These are phyloP conservation scores for Penicillium decumbens DNA, from an alignment of 2,329 filamentous ascomycete species.

Conservation along the genomic window DNA sequence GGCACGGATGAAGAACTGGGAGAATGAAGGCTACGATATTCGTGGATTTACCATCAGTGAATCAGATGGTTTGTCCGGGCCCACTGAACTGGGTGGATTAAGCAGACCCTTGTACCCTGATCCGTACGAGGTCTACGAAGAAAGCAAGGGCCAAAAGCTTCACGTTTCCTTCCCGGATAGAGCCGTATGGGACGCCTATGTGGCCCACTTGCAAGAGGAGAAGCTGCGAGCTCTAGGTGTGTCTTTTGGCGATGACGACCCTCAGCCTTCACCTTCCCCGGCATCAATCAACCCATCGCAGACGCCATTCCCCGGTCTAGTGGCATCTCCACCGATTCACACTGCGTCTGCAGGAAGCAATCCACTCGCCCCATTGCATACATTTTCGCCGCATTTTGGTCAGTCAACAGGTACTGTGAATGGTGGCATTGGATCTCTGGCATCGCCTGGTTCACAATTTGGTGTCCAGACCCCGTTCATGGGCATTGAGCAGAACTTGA, in stretches of 20 bases:
- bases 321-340: conserved; percentile 79
- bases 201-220: conserved; percentile 77
- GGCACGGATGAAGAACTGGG: conserved; percentile 38
- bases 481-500: conserved; percentile 53
- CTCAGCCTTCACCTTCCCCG: conserved; percentile 63
- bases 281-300: conserved; percentile 59
- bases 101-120: conserved; percentile 45
- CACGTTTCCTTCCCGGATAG: conserved; percentile 44
- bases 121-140: conserved; percentile 34
- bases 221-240: conserved; percentile 91
- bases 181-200: conserved; percentile 69
- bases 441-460: conserved; percentile 67
- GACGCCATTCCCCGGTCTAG: conserved; percentile 68
- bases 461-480: conserved; percentile 56
- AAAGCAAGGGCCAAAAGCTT: conserved; percentile 31
- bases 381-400: conserved; percentile 59
- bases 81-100: conserved; percentile 35
- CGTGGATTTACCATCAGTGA: conserved; percentile 39
- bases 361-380: conserved; percentile 56
- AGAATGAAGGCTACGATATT: conserved; percentile 42
- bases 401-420: conserved; percentile 57
- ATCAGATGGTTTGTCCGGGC: conserved; percentile 24
- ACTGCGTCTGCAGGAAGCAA: conserved; percentile 73
- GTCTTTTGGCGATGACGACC: conserved; percentile 69
- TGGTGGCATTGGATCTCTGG: conserved; percentile 59